A percentile compares a stretch with the other conserved stretches of the same genome.
Evolutionary conservation across 805 yeast species (phyloP).

Genomic region (Cyberlindnera mississippiensis): DNA sequence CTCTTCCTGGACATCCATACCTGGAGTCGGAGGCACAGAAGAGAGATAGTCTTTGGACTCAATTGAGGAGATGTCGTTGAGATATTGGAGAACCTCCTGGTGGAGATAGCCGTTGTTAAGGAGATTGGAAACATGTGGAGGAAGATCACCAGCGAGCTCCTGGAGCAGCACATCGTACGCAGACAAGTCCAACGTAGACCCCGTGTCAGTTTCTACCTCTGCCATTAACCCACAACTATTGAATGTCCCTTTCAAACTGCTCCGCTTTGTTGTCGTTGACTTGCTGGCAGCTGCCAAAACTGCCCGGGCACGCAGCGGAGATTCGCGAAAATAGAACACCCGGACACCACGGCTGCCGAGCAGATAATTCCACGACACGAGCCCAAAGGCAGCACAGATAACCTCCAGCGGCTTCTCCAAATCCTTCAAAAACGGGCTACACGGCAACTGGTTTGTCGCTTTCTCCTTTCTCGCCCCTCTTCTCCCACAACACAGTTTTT

Average conservation of each 20-base stretch:
- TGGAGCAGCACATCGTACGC: conserved; percentile 33
- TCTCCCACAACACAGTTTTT: not conserved
- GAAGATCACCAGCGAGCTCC: conserved; percentile 30
- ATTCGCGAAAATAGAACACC: not conserved
- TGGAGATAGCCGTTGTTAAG: conserved; percentile 33
- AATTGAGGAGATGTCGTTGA: conserved; percentile 42
- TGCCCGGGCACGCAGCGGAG: not conserved
- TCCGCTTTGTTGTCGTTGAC: not conserved
- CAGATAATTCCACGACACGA: not conserved
- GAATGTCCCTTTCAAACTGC: not conserved
- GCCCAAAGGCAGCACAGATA: not conserved
- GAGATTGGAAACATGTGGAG: conserved; percentile 22
- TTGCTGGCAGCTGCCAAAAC: not conserved
- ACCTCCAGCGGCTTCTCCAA: not conserved
- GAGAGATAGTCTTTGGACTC: conserved; percentile 42
- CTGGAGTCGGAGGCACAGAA: conserved; percentile 39
- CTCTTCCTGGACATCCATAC: conserved; percentile 23
- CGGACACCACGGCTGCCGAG: not conserved
- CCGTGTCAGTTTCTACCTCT: not conserved
- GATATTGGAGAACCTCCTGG: conserved; percentile 31
- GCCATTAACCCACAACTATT: not conserved
- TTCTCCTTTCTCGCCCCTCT: not conserved
- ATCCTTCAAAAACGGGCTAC: not conserved
- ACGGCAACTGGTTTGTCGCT: not conserved
- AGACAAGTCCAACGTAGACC: conserved; percentile 8